These are phyloP conservation scores for Pholiota adiposa DNA, from an alignment of 1,284 basidiomycete genomes.

Conservation along the genomic window DNA sequence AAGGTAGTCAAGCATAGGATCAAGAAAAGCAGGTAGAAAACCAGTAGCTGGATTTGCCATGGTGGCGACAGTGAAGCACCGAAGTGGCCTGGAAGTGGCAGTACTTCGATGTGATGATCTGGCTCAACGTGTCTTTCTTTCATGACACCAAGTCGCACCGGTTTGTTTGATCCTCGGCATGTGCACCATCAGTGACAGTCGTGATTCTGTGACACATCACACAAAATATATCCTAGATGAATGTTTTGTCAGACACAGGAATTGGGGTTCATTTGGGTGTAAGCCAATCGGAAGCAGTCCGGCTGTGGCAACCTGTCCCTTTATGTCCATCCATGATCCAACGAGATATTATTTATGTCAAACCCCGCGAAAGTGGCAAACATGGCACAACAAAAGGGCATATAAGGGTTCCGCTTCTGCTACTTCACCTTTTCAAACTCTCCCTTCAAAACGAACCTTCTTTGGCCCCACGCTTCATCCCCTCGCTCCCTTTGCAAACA, in stretches of 20 bases:
- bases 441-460: slow-evolving; percentile 25
- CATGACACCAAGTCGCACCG: neutral
- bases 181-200: neutral
- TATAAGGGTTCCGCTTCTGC: slow-evolving; percentile 36
- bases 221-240: neutral
- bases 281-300: slow-evolving; percentile 35
- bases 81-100: neutral
- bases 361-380: slow-evolving; percentile 30
- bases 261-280: slow-evolving; percentile 32
- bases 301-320: slow-evolving; percentile 17
- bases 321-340: slow-evolving; percentile 7
- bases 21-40: slow-evolving; percentile 41
- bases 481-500: slow-evolving; percentile 29
- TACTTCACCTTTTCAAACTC: slow-evolving; percentile 28
- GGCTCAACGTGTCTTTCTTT: slow-evolving; percentile 1
- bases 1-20: slow-evolving; percentile 59
- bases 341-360: slow-evolving; percentile 20
- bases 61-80: too few species aligned
- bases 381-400: slow-evolving; percentile 29
- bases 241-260: slow-evolving; percentile 23
- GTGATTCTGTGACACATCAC: slow-evolving; percentile 11
- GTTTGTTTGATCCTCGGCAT: slow-evolving; percentile 15
- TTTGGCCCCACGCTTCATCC: slow-evolving; percentile 24
- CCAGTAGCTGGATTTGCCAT: slow-evolving; percentile 12
- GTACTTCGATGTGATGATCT: neutral